Percentiles rank a stretch among this genome's conserved stretches.
Evolutionary conservation across 2,329 filamentous ascomycete genomes (phyloP).

Genomic region (Trichoderma semiorbis): DNA sequence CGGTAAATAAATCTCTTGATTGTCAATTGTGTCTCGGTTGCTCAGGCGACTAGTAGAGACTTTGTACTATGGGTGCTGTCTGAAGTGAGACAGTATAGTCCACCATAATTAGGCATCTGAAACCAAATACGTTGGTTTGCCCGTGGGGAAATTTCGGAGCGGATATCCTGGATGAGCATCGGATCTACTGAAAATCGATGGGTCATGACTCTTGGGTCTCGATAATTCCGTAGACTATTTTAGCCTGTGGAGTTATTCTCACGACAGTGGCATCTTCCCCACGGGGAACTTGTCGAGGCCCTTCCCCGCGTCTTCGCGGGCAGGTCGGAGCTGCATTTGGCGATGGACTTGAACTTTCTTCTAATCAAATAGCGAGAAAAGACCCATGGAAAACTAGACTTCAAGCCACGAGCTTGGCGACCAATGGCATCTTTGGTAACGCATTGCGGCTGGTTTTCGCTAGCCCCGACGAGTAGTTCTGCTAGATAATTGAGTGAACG

Average conservation of each 20-base stretch:
- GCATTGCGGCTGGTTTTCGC: neutral
- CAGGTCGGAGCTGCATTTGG: neutral
- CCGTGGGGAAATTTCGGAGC: conserved; percentile 1
- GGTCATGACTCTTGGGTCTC: neutral
- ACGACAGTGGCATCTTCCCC: neutral
- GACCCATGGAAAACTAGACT: neutral
- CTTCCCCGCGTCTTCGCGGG: conserved; percentile 8
- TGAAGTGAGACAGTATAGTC: neutral
- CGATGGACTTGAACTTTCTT: neutral
- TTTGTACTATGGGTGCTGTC: neutral
- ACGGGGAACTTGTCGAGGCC: neutral
- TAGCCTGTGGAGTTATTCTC: neutral
- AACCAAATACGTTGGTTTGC: neutral
- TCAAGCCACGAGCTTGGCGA: neutral
- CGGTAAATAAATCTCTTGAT: neutral
- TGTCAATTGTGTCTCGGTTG: neutral
- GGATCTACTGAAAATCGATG: neutral
- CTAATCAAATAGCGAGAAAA: neutral
- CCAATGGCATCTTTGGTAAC: neutral
- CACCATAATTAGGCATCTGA: neutral
- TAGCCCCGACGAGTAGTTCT: neutral
- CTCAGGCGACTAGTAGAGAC: neutral
- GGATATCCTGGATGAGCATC: neutral
- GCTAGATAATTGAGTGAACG: neutral
- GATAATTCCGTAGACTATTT: neutral